Conservation (phyloP, 169 alveolate species). For the Perkinsus olseni region DNA sequence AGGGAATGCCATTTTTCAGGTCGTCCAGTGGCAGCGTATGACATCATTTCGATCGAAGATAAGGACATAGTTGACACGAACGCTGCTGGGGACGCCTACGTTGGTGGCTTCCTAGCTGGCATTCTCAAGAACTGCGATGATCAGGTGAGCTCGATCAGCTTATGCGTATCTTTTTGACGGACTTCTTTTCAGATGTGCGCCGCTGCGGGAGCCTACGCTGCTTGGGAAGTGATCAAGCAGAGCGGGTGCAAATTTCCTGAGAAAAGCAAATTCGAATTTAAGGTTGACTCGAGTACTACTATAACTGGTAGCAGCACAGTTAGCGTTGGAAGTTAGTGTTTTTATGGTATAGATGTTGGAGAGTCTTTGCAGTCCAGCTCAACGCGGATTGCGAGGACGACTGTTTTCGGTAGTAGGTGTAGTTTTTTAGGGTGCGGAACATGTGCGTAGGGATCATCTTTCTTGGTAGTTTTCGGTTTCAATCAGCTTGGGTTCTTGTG, state of each 20-base stretch:
- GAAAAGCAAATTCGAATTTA: not conserved
- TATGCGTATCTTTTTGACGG: not conserved
- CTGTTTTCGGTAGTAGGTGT: too few species aligned
- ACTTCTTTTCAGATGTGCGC: constrained; percentile 14
- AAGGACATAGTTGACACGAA: constrained; percentile 57
- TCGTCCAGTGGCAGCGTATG: not conserved
- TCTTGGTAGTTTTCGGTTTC: too few species aligned
- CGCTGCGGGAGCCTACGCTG: constrained; percentile 30
- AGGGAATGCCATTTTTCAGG: too few species aligned
- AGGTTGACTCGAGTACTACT: not conserved
- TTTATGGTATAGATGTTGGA: not conserved
- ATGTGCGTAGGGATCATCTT: too few species aligned
- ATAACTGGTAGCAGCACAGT: not conserved
- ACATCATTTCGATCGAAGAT: constrained; percentile 1
- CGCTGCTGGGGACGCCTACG: constrained; percentile 81
- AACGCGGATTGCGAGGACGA: too few species aligned
- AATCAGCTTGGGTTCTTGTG: too few species aligned
- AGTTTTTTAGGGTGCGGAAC: too few species aligned
- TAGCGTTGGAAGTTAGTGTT: not conserved
- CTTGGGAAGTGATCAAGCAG: constrained; percentile 29
- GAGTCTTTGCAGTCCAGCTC: too few species aligned
- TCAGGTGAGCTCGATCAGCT: not conserved
- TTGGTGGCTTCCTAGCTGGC: constrained; percentile 67
- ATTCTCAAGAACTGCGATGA: constrained; percentile 28
- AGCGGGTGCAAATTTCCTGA: constrained; percentile 32